Evolutionary conservation across 306 rosid species (phyloP), one percentile per base, ranked within the genome.

Genomic region (Castanea sativa): DNA sequence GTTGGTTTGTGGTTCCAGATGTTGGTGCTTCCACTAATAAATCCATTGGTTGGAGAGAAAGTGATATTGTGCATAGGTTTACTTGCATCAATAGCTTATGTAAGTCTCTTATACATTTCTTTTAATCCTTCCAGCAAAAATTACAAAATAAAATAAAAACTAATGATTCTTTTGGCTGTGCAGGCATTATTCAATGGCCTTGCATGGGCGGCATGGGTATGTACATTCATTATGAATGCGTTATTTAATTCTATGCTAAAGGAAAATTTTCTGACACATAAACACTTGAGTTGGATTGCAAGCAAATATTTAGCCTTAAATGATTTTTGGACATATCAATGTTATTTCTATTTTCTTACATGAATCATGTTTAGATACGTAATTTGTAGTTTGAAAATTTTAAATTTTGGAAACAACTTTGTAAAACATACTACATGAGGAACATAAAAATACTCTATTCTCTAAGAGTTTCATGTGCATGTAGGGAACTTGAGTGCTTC

Each of bases 201-300:
- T 77, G 97, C 98, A 80, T 93, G 97, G 97, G 98, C 97, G n/a
- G 78, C 94, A 30, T 91, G 98, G 98, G 97, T 91, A 84, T 4
- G 89, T 33, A 74, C 52, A 51, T 76, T 65, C 67, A 76, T 65
- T 71, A 72, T 55, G 72, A 35, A 9, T 68, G 52, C 3, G 14
- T 32, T 18, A 32, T 8, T 33, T 35, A 30, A 2, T 35, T 19
- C 15, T 68, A 1, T 29, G 10, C 38, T 29, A 0, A 63, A 1
- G 32, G 64, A 23, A 58, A 5, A 58, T 8, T 58, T 58, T 58
- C 30, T 9, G 11, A 49, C 15, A 49, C 53, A 33, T 33, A 49
- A 49, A 49, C 53, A 49, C 1, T 49, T 49, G 53, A 49, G 53
- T 49, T 10, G 53, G 53, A 4, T 49, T 49, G 53, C 53, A 49